Conservation (phyloP, 495 filamentous ascomycete species). For the Xylaria grammica region DNA sequence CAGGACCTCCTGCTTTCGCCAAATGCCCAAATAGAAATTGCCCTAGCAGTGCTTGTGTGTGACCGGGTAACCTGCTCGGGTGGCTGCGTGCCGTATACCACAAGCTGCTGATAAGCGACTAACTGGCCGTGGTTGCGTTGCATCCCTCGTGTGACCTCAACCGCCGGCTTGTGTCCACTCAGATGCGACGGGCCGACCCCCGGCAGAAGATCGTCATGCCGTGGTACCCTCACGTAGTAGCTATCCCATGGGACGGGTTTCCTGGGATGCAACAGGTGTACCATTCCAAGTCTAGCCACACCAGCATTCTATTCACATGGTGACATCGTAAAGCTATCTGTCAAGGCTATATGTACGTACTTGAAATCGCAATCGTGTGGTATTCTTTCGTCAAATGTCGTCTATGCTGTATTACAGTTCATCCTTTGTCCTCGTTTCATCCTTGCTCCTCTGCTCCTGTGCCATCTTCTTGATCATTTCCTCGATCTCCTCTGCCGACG, state of each 20-base stretch:
- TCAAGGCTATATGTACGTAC: conserved; percentile 16
- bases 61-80: not conserved
- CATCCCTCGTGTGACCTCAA: conserved; percentile 11
- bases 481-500: conserved; percentile 51
- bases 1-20: not conserved
- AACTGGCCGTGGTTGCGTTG: conserved; percentile 1
- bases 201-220: not conserved
- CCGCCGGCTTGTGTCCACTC: not conserved
- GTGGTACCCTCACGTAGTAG: not conserved
- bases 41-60: not conserved
- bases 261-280: not conserved
- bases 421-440: conserved; percentile 44
- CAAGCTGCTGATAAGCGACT: not conserved
- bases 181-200: not conserved
- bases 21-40: conserved; percentile 1
- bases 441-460: conserved; percentile 46
- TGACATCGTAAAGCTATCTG: too few species aligned
- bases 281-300: not conserved
- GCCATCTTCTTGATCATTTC: conserved; percentile 54
- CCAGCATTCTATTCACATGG: not conserved
- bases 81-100: conserved; percentile 4
- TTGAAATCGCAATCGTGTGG: conserved; percentile 16
- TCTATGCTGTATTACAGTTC: conserved; percentile 50
- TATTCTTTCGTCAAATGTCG: conserved; percentile 32
- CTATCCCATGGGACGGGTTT: not conserved